phyloP scores from a whole-genome alignment of 371 early-diverging fungal genomes.

The Mortierella sp. region DNA sequence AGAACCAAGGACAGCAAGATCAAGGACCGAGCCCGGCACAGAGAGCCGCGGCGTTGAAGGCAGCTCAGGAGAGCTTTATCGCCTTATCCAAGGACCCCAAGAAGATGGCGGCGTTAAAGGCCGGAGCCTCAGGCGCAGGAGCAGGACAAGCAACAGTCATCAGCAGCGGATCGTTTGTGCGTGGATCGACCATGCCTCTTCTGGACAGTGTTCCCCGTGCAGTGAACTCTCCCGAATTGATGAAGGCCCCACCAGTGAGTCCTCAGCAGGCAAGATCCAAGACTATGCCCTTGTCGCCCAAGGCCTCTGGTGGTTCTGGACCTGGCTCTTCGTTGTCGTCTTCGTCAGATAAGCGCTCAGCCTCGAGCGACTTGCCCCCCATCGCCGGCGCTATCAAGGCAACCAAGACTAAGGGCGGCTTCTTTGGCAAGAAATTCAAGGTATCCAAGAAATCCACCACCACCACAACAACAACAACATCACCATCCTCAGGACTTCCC shows the following conservation, averaged over 20 bases:
- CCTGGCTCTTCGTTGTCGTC: conserved; percentile 39
- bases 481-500: neutral
- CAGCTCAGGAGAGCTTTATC: conserved; percentile 38
- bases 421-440: conserved; percentile 50
- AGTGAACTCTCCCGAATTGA: neutral
- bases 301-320: conserved; percentile 48
- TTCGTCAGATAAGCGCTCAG: conserved; percentile 13
- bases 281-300: conserved; percentile 15
- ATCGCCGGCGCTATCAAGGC: neutral
- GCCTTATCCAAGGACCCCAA: conserved; percentile 43
- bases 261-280: conserved; percentile 27
- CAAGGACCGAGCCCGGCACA: conserved; percentile 49
- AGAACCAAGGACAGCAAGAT: conserved; percentile 11
- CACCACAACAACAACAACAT: neutral
- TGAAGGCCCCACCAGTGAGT: conserved; percentile 11
- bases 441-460: conserved; percentile 11
- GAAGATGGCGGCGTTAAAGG: conserved; percentile 30
- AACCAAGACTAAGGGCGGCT: conserved; percentile 15
- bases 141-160: conserved; percentile 28
- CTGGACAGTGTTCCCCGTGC: conserved; percentile 13
- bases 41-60: conserved; percentile 36
- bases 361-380: neutral
- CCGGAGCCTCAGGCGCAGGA: neutral
- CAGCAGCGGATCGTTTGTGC: conserved; percentile 34
- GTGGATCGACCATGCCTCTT: conserved; percentile 23